Percentiles rank a stretch among this genome's conserved stretches.
Conservation (phyloP, 768 basidiomycete species). For the Tricholoma furcatifolium region DNA sequence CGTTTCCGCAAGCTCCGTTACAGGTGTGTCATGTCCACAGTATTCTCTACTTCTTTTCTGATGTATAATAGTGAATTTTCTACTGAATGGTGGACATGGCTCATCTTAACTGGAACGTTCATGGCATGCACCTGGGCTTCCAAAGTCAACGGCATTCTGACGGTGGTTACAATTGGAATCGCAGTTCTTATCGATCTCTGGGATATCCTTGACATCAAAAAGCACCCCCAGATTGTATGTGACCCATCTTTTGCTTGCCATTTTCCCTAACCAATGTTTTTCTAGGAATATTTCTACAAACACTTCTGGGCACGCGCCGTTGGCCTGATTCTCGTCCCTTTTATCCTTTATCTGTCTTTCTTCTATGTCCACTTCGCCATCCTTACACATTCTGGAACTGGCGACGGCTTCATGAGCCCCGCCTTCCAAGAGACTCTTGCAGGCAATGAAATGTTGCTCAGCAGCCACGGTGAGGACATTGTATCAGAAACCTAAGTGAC, state of each 20-base stretch:
- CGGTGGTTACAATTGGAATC: constrained; percentile 83
- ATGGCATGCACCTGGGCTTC: constrained; percentile 97
- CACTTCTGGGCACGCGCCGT: constrained; percentile 86
- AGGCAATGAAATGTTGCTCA: constrained; percentile 89
- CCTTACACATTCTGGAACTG: constrained; percentile 85
- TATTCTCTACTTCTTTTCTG: constrained; percentile 1
- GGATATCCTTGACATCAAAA: constrained; percentile 86
- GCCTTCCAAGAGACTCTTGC: constrained; percentile 94
- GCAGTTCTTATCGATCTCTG: constrained; percentile 94
- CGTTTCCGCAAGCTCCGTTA: constrained; percentile 95
- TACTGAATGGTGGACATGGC: constrained; percentile 93
- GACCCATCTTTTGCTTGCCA: constrained; percentile 3
- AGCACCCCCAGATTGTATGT: constrained; percentile 75
- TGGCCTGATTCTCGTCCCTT: constrained; percentile 86
- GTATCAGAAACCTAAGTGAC: background rate
- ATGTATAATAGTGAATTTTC: constrained; percentile 70
- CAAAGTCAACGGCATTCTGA: constrained; percentile 96
- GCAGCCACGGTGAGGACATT: constrained; percentile 73
- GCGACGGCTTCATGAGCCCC: constrained; percentile 97
- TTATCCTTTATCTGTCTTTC: constrained; percentile 88
- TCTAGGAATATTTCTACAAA: constrained; percentile 81
- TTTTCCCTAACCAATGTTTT: background rate
- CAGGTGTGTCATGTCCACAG: constrained; percentile 42
- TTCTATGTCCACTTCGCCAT: constrained; percentile 95
- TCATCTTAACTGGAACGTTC: constrained; percentile 84